Base-by-base conservation (phyloP, 2,329 filamentous ascomycete genomes). In the Trichoderma afroharzianum region DNA sequence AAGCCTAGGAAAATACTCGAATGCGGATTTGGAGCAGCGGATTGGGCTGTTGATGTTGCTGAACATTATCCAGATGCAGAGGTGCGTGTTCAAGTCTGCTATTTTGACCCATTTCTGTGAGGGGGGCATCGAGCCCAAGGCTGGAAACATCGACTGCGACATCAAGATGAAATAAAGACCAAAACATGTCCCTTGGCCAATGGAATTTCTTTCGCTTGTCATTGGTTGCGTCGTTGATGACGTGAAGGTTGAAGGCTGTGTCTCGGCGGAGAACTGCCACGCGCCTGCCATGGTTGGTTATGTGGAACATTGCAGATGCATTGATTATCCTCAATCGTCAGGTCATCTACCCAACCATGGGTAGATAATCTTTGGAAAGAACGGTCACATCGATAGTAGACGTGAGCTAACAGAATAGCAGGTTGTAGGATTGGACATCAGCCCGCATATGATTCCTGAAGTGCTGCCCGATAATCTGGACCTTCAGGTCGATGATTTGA, bases 341-440 rank as follows among this genome's bases (percentile, higher is more conserved):
- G 18, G 7, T 32, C 47, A 21, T 59, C 55, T 28, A 28, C 39
- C 26, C 18, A 21, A 6, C n/a, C 57, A 21, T 63, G n/a, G n/a
- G 28, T 18, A 18, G n/a, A 15, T 18, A 12, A 32, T 36, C 21
- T 63, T 33, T 39, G 39, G 21, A 55, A 1, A 28, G 21, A 50
- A 58, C 64, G 63, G 53, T 74, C 64, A 14, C 28, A n/a, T 39
- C 36, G 1, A 28, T 30, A 30, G 43, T 11, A 11, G 39, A 21
- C 28, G 3, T 15, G 33, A 24, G 57, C 39, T 69, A 36, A 69
- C 30, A n/a, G 39, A 61, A 28, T 7, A 18, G n/a, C 74, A 93
- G 91, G 90, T 93, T 11, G 84, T 91, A 74, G 92, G 89, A 11
- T 85, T 93, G 76, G 92, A 94, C 77, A 88, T 93, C 74, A 91